Conservation (phyloP, 2,329 filamentous ascomycete species). For the Aspergillus sp. region DNA sequence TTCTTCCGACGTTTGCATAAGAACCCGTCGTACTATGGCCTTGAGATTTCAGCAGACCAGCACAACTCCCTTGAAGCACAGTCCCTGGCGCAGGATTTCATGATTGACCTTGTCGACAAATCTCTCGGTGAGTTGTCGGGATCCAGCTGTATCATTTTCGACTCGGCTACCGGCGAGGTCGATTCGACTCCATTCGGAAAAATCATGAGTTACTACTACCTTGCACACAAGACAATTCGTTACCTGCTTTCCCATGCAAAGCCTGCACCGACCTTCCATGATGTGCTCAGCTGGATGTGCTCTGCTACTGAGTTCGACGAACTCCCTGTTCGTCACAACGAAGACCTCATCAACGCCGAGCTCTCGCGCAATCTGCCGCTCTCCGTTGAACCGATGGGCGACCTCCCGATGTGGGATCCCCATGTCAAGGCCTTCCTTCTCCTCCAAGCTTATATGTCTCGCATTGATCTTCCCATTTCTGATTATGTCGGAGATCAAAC, state of each 20-base stretch:
- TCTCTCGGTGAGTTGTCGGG: constrained; percentile 78
- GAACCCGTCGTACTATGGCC: constrained; percentile 96
- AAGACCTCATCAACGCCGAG: constrained; percentile 94
- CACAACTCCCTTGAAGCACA: constrained; percentile 86
- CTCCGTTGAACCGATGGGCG: constrained; percentile 58
- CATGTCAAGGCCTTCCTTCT: constrained; percentile 95
- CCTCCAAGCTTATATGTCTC: constrained; percentile 91
- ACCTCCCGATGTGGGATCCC: constrained; percentile 93
- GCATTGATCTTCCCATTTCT: constrained; percentile 86
- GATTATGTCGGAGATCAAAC: constrained; percentile 96
- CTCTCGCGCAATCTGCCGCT: constrained; percentile 80
- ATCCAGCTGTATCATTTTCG: constrained; percentile 79
- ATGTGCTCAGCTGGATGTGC: constrained; percentile 89
- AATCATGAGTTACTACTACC: constrained; percentile 99
- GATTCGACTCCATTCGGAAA: constrained; percentile 89
- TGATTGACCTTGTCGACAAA: constrained; percentile 87
- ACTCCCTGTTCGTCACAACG: constrained; percentile 94
- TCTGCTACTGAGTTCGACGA: constrained; percentile 95
- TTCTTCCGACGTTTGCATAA: constrained; percentile 98
- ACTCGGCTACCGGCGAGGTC: constrained; percentile 78
- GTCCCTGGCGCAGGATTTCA: constrained; percentile 85
- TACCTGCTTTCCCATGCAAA: constrained; percentile 77
- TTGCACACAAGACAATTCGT: constrained; percentile 91
- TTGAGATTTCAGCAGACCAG: constrained; percentile 89
- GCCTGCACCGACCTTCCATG: constrained; percentile 71